Evolutionary conservation across 257 asterid genomes (phyloP), one percentile per base, ranked within the genome.

Genomic region (Gentiana macrophylla): DNA sequence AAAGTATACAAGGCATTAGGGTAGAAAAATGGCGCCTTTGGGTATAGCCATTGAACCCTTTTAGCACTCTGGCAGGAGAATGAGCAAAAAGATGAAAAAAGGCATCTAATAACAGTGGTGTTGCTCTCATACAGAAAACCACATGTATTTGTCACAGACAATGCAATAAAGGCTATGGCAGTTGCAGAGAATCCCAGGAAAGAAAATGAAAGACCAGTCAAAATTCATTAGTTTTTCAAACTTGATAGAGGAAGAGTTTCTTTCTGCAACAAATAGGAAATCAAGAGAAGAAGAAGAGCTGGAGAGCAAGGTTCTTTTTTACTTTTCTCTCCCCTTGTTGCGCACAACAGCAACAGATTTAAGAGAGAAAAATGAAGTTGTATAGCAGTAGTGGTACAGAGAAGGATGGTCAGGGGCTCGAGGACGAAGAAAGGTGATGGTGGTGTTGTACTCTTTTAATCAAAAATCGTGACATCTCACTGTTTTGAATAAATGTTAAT

Each of bases 351-450:
- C 57, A 52, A 53, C 55, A 36, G 11, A 24, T 24, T 24, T 24
- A 24, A 49, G 64, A 52, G 53, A 57, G 69, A 56, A 51, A 52
- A 55, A 55, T 35, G 55, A 48, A 37, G 65, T 46, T 36, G 67
- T 35, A 64, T 15, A 5, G 62, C 49, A 55, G 53, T 2, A 51
- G 36, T 55, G 35, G 46, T 32, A 32, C 34, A 24, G 24, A 24
- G 24, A 24, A 41, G 8, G 37, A 41, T 52, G 70, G 79, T 75
- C 32, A 71, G 88, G 92, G 96, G 92, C 94, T 87, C 92, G 92
- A 86, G 94, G 83, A 62, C 13, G 67, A 45, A 24, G 24, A 66
- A 67, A 61, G 72, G 64, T 33, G 73, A 52, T 68, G 75, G 63
- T 63, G 46, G 46, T 41, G 9, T 10, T 2, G 46, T 24, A 24